Conservation (phyloP, 139 green algal species). For the Picochlorum sp. region DNA sequence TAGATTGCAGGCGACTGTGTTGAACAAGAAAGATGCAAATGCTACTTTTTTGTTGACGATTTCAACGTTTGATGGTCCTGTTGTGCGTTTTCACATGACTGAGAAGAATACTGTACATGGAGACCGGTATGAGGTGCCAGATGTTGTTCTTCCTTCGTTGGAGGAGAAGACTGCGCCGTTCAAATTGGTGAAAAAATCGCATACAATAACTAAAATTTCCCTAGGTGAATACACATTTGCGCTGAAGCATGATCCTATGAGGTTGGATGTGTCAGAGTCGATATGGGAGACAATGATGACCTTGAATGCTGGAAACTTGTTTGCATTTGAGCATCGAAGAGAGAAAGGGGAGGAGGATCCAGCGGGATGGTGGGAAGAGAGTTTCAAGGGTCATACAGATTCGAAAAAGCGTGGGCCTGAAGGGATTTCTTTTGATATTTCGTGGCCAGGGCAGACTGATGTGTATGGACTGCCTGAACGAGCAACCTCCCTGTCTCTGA, state of each 20-base stretch:
- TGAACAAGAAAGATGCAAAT: conserved; percentile 23
- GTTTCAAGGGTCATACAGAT: conserved; percentile 79
- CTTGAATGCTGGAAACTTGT: conserved; percentile 71
- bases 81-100: conserved; percentile 68
- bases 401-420: conserved; percentile 78
- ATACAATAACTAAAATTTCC: conserved; percentile 17
- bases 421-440: conserved; percentile 85
- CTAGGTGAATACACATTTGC: conserved; percentile 16
- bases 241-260: conserved; percentile 56
- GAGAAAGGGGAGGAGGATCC: conserved; percentile 66
- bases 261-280: conserved; percentile 36
- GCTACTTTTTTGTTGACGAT: conserved; percentile 53
- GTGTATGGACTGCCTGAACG: conserved; percentile 94
- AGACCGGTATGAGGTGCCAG: conserved; percentile 60
- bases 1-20: conserved; percentile 40
- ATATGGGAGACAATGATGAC: conserved; percentile 30
- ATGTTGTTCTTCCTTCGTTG: conserved; percentile 54
- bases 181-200: conserved; percentile 18
- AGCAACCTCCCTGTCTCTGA: conserved; percentile 63
- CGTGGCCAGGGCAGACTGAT: conserved; percentile 65
- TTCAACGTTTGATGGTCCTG: conserved; percentile 42
- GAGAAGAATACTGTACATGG: conserved; percentile 32
- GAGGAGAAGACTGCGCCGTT: conserved; percentile 16
- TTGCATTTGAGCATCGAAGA: conserved; percentile 80
- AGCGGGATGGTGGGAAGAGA: conserved; percentile 84